phyloP scores from a whole-genome alignment of 208 protist species.

The Trypanosoma rangeli region DNA sequence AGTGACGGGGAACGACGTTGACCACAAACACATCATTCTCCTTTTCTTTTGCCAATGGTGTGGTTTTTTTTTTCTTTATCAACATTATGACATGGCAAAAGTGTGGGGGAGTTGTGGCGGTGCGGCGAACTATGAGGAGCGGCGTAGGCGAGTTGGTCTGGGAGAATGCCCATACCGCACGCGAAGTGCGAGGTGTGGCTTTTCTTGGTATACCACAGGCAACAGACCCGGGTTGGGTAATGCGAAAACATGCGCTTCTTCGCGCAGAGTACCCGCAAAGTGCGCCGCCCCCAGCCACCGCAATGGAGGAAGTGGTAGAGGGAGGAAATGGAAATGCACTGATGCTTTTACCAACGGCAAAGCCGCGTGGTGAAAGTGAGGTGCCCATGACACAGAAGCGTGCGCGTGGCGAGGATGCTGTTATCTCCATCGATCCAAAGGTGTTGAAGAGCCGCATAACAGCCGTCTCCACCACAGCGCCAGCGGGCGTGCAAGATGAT shows the following conservation, averaged over 20 bases:
- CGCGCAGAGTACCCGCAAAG: conserved; percentile 42
- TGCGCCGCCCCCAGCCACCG: conserved; percentile 24
- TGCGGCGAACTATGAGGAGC: not conserved
- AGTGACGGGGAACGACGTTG: not conserved
- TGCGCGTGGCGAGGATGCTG: conserved; percentile 22
- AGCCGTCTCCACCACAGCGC: conserved; percentile 26
- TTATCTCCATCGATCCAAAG: conserved; percentile 56
- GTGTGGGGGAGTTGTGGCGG: not conserved
- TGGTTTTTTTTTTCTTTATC: not conserved
- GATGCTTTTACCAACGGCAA: conserved; percentile 11
- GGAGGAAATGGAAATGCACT: conserved; percentile 6
- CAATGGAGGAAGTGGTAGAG: not conserved
- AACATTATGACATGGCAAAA: not conserved
- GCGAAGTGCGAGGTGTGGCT: conserved; percentile 44
- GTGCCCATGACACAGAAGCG: conserved; percentile 30
- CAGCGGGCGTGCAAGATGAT: not conserved
- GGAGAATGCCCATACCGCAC: conserved; percentile 38
- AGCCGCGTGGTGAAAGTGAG: not conserved
- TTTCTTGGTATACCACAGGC: conserved; percentile 19
- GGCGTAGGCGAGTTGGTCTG: conserved; percentile 28
- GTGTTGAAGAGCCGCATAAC: conserved; percentile 51
- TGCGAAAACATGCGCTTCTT: conserved; percentile 42
- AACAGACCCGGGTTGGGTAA: conserved; percentile 25
- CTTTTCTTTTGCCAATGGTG: not conserved
- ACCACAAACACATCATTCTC: not conserved